These are phyloP conservation scores for Ceratocystis eucalypticola DNA, from an alignment of 2,329 filamentous ascomycete species.

Conservation along the genomic window DNA sequence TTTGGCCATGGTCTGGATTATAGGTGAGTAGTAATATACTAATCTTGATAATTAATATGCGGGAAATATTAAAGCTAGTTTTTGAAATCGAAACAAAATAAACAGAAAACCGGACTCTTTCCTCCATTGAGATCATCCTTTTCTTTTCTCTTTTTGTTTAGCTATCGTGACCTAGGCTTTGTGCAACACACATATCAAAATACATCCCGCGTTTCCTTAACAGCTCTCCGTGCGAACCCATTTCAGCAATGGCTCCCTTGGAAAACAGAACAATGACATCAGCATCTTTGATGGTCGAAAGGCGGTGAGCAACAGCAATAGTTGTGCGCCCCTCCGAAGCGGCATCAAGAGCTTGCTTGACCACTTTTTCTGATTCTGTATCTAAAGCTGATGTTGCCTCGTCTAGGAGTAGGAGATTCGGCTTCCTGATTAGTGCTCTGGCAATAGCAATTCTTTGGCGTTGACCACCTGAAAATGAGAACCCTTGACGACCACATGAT, in stretches of 20 bases:
- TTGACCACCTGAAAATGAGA: conserved; percentile 59
- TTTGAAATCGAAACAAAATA: too few species aligned
- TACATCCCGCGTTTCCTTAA: conserved; percentile 37
- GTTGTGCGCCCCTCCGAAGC: conserved; percentile 35
- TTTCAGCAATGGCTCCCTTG: conserved; percentile 41
- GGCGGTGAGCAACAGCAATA: conserved; percentile 51
- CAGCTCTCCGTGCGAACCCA: conserved; percentile 48
- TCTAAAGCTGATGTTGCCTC: conserved; percentile 56
- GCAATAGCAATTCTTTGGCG: conserved; percentile 62
- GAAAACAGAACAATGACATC: conserved; percentile 52
- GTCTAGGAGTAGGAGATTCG: conserved; percentile 54
- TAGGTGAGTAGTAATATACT: neutral
- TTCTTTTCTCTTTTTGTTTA: neutral
- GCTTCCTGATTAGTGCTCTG: conserved; percentile 53
- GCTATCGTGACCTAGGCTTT: conserved; percentile 29
- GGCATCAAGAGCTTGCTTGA: conserved; percentile 47
- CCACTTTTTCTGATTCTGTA: conserved; percentile 50
- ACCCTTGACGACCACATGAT: conserved; percentile 50
- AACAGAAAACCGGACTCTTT: too few species aligned
- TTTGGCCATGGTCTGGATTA: neutral
- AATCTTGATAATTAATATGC: neutral
- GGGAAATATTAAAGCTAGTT: neutral
- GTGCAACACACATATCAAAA: conserved; percentile 39
- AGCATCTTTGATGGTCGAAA: conserved; percentile 42
- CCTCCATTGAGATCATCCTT: too few species aligned